Evolutionary conservation across 202 grass and related monocot species (phyloP), one percentile per base, ranked within the genome.

Genomic region (Zizania palustris): DNA sequence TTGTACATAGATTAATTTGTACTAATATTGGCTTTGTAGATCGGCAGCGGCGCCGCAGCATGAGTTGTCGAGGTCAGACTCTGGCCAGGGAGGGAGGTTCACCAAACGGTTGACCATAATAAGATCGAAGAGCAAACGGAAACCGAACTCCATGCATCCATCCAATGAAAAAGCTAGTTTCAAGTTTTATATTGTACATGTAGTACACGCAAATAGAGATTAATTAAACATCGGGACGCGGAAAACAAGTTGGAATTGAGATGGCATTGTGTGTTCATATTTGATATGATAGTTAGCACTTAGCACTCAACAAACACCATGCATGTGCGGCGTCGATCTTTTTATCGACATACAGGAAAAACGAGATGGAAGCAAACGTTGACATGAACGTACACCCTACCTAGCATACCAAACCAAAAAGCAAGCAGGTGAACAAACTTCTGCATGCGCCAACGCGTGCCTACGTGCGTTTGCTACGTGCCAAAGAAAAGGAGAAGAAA

Each of bases 361-460:
- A n/a, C n/a, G 4, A 37, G 51, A 36, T 18, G 10, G 34, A 18
- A 46, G 16, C 9, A 40, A 50, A 75, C 53, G 34, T 41, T 68
- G 20, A 69, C 41, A 39, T 62, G 6, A 69, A 21, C 37, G 43
- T 10, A 54, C 20, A 70, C 63, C 51, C 7, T 48, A 64, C 14
- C 65, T 63, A 38, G 20, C 63, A 51, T 55, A 55, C 3, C 51
- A 10, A 19, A 20, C 2, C 51, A 55, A 74, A 74, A 69, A 53
- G 11, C 64, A 55, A 55, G 57, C 74, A 72, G 59, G 48, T 48
- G 67, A 84, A 72, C 79, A 56, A 78, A 77, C 45, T 63, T 70
- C 6, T 55, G 73, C 56, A 62, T 84, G 45, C 55, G 6, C 19
- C 44, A 14, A 22, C 16, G 44, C 4, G 4, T 35, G 18, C 35